Conservation (phyloP, 2,329 filamentous ascomycete species). For the Aspergillaceae sp. region DNA sequence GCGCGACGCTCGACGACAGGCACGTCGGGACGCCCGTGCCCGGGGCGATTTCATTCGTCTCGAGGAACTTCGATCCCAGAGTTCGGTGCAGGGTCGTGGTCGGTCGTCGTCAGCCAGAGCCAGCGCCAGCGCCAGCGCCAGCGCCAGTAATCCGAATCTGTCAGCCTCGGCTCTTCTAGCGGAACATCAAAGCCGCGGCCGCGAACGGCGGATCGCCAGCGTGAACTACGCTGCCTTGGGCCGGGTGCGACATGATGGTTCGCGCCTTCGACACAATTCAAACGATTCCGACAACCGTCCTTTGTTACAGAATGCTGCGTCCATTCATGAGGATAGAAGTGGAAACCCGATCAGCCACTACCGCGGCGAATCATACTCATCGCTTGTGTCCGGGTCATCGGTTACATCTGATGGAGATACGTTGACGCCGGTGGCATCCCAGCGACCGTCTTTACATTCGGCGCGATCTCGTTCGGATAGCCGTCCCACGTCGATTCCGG, state of each 20-base stretch:
- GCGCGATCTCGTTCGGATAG: conserved; percentile 2
- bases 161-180: conserved; percentile 32
- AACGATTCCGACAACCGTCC: conserved; percentile 41
- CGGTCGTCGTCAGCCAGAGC: conserved; percentile 22
- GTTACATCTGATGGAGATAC: conserved; percentile 21
- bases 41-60: conserved; percentile 62
- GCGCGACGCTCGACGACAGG: conserved; percentile 63
- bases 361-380: conserved; percentile 28
- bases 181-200: conserved; percentile 36
- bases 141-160: conserved; percentile 25
- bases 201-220: conserved; percentile 39
- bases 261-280: conserved; percentile 39
- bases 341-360: conserved; percentile 18
- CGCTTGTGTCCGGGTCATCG: conserved; percentile 25
- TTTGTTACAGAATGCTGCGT: conserved; percentile 26
- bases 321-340: too few relatives aligned
- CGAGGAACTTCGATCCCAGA: conserved; percentile 52
- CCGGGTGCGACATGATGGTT: conserved; percentile 42
- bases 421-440: conserved; percentile 20
- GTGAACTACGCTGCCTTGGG: conserved; percentile 42
- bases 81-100: conserved; percentile 38
- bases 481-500: not conserved
- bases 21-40: conserved; percentile 62
- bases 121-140: conserved; percentile 22
- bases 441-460: conserved; percentile 17